Percentiles rank a stretch among this genome's conserved stretches.
phyloP scores from a whole-genome alignment of 169 alveolate genomes.

The Plasmodium cynomolgi region DNA sequence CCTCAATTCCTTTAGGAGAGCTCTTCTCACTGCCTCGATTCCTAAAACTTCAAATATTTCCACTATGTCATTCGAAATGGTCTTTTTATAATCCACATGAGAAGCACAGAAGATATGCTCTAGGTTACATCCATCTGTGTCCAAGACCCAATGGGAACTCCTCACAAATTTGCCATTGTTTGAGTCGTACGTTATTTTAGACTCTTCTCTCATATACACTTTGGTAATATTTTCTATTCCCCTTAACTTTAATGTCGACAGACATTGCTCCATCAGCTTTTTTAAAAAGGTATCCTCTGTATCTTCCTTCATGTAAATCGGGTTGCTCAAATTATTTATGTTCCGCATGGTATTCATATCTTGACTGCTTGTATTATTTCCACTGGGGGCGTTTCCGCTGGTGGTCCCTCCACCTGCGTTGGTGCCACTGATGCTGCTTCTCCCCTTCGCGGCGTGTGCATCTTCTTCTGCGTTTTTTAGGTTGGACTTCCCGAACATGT shows the following conservation, averaged over 20 bases:
- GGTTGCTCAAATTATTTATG: slow-evolving; percentile 9
- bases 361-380: neutral
- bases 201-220: slow-evolving; percentile 97
- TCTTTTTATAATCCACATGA: slow-evolving; percentile 93
- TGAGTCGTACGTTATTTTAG: slow-evolving; percentile 90
- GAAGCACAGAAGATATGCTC: slow-evolving; percentile 93
- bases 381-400: neutral
- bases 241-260: slow-evolving; percentile 87
- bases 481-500: neutral
- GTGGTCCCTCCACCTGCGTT: neutral
- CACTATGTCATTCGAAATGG: slow-evolving; percentile 97
- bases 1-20: slow-evolving; percentile 96
- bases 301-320: slow-evolving; percentile 78
- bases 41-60: slow-evolving; percentile 97
- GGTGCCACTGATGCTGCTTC: neutral
- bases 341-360: neutral
- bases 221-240: slow-evolving; percentile 92
- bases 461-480: neutral
- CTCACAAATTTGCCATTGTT: slow-evolving; percentile 90
- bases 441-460: neutral
- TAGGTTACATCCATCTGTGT: slow-evolving; percentile 99
- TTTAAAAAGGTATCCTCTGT: slow-evolving; percentile 91
- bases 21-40: slow-evolving; percentile 99
- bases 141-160: slow-evolving; percentile 97
- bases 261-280: slow-evolving; percentile 89